Conservation (phyloP, 805 yeast genomes). For the Millerozyma miso region DNA sequence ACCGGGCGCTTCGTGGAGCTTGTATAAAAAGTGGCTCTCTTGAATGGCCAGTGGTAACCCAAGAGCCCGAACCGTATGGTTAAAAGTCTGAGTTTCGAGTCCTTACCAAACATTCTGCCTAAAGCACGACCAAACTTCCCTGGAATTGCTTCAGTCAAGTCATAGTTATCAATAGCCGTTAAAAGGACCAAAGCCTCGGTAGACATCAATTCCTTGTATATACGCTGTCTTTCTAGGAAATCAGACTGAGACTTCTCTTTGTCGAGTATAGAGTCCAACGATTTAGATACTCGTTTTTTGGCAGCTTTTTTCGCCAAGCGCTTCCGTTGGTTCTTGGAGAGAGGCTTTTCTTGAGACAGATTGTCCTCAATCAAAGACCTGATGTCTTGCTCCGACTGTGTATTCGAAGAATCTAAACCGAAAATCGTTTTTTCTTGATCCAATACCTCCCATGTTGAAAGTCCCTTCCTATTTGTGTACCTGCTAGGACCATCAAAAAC, state of each 20-base stretch:
- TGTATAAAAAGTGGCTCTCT: conserved; percentile 35
- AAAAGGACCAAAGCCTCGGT: conserved; percentile 40
- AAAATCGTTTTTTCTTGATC: conserved; percentile 1
- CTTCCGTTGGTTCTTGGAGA: conserved; percentile 16
- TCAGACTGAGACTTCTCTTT: conserved; percentile 7
- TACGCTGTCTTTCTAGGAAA: conserved; percentile 16
- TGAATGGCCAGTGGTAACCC: conserved; percentile 45
- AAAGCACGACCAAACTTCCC: conserved; percentile 21
- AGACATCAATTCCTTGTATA: conserved; percentile 27
- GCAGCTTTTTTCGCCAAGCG: conserved; percentile 12
- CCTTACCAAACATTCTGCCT: conserved; percentile 21
- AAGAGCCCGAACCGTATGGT: conserved; percentile 37
- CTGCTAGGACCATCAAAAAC: neutral
- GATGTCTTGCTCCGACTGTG: conserved; percentile 4
- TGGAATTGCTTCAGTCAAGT: conserved; percentile 28
- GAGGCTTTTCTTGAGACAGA: conserved; percentile 6
- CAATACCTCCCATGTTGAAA: conserved; percentile 2
- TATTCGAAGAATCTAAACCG: neutral
- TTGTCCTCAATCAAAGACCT: conserved; percentile 4
- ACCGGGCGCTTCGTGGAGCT: conserved; percentile 36
- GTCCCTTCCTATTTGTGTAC: conserved; percentile 3
- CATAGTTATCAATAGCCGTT: conserved; percentile 34
- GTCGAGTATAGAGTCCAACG: neutral
- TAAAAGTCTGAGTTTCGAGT: conserved; percentile 25
- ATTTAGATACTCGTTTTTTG: conserved; percentile 1